These are phyloP conservation scores for Globisporangium mamillatum DNA, from an alignment of 352 stramenopile species.

Conservation along the genomic window DNA sequence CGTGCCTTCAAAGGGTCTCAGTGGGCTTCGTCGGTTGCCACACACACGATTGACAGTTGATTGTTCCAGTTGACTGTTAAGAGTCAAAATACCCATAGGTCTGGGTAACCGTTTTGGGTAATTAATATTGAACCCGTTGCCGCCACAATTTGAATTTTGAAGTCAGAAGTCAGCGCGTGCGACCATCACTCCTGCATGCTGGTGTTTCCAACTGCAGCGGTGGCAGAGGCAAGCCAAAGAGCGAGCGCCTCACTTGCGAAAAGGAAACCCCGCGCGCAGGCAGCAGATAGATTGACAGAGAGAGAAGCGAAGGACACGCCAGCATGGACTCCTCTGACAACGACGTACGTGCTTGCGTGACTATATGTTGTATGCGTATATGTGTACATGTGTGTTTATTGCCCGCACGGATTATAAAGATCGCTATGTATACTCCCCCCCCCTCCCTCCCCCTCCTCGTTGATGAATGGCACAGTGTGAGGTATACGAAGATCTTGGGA, in stretches of 20 bases:
- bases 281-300: not conserved
- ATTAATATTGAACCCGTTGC: too few relatives aligned
- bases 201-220: not conserved
- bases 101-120: too few relatives aligned
- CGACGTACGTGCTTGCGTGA: slow-evolving; percentile 33
- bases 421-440: not conserved
- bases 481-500: not conserved
- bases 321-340: slow-evolving; percentile 59
- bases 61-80: too few relatives aligned
- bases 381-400: not conserved
- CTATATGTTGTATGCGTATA: not conserved
- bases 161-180: not conserved
- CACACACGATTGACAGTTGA: too few relatives aligned
- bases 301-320: slow-evolving; percentile 1
- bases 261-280: slow-evolving; percentile 5
- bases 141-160: slow-evolving; percentile 11
- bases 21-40: too few relatives aligned
- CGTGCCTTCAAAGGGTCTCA: too few relatives aligned
- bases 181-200: not conserved
- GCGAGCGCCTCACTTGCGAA: slow-evolving; percentile 6
- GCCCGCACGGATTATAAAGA: not conserved
- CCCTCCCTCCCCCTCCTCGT: not conserved
- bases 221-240: not conserved
- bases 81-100: too few relatives aligned
- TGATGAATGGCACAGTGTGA: not conserved